phyloP scores from a whole-genome alignment of 768 basidiomycete genomes.

The Kwoniella bestiolae region DNA sequence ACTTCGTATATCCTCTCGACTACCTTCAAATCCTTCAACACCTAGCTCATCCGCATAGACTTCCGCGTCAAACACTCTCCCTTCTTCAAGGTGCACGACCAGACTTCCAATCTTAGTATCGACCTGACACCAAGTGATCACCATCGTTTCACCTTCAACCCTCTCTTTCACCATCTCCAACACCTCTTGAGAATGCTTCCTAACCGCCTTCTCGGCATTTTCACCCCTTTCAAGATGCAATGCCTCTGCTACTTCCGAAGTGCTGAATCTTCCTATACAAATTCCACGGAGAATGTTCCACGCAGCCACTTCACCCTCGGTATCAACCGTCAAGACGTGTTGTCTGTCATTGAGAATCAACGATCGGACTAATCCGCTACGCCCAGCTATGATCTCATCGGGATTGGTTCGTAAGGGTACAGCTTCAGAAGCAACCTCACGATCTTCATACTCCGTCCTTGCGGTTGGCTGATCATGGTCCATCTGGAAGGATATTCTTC shows the following conservation, averaged over 20 bases:
- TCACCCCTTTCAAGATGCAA: conserved; percentile 43
- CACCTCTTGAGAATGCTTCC: conserved; percentile 63
- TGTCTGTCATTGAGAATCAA: conserved; percentile 83
- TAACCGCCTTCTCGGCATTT: conserved; percentile 29
- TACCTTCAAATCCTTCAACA: conserved; percentile 65
- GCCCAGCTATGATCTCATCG: conserved; percentile 72
- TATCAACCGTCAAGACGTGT: conserved; percentile 89
- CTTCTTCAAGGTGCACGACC: conserved; percentile 82
- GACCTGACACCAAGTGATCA: conserved; percentile 79
- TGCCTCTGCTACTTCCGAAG: conserved; percentile 65
- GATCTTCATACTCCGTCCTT: conserved; percentile 58
- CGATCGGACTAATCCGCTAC: conserved; percentile 77
- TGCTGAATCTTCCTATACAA: conserved; percentile 73
- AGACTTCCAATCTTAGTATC: conserved; percentile 90
- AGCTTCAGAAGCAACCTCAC: conserved; percentile 81
- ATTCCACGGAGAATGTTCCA: conserved; percentile 85
- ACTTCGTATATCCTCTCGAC: conserved; percentile 81
- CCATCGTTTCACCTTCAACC: conserved; percentile 92
- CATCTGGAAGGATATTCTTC: conserved; percentile 15
- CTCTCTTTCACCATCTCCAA: conserved; percentile 84
- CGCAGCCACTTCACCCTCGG: conserved; percentile 80
- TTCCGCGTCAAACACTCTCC: conserved; percentile 85
- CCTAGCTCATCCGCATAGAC: conserved; percentile 92
- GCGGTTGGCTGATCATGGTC: conserved; percentile 33
- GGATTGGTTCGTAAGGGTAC: conserved; percentile 64